phyloP scores from a whole-genome alignment of 345 rosid genomes.

The Salix caprea region DNA sequence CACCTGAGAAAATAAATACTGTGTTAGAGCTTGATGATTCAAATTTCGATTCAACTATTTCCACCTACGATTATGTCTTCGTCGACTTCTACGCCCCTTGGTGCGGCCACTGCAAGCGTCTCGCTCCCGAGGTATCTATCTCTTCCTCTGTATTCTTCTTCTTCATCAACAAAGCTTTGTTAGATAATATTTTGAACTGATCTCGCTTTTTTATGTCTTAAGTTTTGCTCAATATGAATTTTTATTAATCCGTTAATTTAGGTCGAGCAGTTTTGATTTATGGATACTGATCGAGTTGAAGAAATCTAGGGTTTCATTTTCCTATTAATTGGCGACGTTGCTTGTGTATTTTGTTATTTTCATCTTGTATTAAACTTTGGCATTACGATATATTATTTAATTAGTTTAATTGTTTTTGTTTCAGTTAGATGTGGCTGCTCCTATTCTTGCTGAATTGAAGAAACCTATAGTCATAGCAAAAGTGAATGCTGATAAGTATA shows the following conservation, averaged over 20 bases:
- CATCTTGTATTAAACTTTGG: neutral
- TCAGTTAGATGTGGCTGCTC: constrained; percentile 91
- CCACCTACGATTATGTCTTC: constrained; percentile 66
- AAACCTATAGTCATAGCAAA: constrained; percentile 79
- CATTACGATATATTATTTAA: neutral
- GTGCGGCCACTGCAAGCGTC: constrained; percentile 98
- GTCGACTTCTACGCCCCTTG: constrained; percentile 96
- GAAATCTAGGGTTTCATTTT: neutral
- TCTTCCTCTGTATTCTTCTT: neutral
- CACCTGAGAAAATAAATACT: constrained; percentile 30
- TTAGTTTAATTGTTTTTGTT: constrained; percentile 3
- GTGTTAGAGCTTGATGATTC: constrained; percentile 83
- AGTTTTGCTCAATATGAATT: neutral
- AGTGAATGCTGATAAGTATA: constrained; percentile 76
- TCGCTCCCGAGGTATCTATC: constrained; percentile 67
- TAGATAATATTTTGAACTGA: neutral
- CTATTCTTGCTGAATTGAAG: constrained; percentile 61
- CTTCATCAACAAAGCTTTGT: neutral
- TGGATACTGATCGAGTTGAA: neutral
- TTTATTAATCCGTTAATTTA: neutral
- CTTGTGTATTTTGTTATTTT: too few relatives aligned
- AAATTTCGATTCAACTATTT: constrained; percentile 70
- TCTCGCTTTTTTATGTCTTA: neutral
- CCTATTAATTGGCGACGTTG: too few relatives aligned
- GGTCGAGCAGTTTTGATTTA: neutral